A percentile compares a stretch with the other conserved stretches of the same genome.
Evolutionary conservation across 2,329 filamentous ascomycete species (phyloP).

Genomic region (Fusarium coicis): DNA sequence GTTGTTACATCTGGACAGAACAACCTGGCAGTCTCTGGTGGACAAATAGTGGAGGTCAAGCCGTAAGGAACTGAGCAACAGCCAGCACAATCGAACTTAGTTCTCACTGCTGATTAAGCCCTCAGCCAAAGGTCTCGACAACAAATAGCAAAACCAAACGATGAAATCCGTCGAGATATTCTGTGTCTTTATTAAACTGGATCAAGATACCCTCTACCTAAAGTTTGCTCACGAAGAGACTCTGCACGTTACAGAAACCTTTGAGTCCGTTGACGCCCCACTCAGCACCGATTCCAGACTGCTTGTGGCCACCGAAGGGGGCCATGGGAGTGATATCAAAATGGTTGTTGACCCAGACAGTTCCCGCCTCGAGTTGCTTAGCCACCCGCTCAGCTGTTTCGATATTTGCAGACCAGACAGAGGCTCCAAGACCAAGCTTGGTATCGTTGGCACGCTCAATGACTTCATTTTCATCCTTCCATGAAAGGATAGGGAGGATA

Average conservation of each 20-base stretch:
- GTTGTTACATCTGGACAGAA: not conserved
- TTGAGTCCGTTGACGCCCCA: constrained; percentile 54
- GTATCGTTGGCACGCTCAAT: constrained; percentile 65
- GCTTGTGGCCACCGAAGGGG: constrained; percentile 58
- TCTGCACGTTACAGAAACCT: constrained; percentile 46
- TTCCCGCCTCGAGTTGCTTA: constrained; percentile 64
- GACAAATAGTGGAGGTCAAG: constrained; percentile 3
- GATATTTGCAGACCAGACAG: constrained; percentile 66
- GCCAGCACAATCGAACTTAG: too few species aligned
- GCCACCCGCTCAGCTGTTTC: constrained; percentile 62
- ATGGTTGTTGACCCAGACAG: constrained; percentile 69
- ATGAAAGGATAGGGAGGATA: constrained; percentile 70
- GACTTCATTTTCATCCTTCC: constrained; percentile 70
- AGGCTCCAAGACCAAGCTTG: constrained; percentile 64
- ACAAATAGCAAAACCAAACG: too few species aligned
- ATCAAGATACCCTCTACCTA: not conserved
- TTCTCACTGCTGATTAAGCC: too few species aligned
- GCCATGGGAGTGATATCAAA: constrained; percentile 55
- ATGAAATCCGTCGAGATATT: not conserved
- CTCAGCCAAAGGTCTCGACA: too few species aligned
- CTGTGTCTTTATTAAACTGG: not conserved
- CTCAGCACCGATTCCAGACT: constrained; percentile 56
- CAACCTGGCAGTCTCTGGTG: not conserved
- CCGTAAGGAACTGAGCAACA: not conserved
- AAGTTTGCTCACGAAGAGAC: constrained; percentile 35